These are phyloP conservation scores for Nephelium lappaceum DNA, from an alignment of 345 rosid species.

Conservation along the genomic window DNA sequence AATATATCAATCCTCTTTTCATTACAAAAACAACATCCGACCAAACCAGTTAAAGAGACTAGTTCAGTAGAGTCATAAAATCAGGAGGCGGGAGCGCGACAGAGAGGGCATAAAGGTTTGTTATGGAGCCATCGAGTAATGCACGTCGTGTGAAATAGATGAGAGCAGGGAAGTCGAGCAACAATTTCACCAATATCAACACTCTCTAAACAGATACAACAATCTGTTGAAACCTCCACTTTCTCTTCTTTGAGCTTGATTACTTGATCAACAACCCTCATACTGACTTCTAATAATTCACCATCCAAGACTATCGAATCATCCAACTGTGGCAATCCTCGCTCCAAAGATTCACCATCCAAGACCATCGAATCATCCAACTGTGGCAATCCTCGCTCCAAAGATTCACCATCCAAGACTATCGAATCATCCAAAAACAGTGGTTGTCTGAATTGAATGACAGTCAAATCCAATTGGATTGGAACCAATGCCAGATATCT, in stretches of 20 bases:
- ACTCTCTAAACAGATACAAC: background rate
- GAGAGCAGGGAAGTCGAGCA: background rate
- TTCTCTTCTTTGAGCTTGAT: background rate
- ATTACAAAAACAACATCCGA: too few species aligned
- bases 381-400: background rate
- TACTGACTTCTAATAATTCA: too few species aligned
- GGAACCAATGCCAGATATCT: background rate
- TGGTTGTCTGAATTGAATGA: background rate
- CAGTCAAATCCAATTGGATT: background rate
- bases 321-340: too few species aligned
- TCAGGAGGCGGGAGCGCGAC: background rate
- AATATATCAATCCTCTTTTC: too few species aligned
- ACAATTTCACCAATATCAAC: background rate
- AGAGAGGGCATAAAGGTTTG: background rate
- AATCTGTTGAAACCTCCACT: background rate
- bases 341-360: background rate
- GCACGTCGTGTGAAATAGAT: background rate
- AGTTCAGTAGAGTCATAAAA: background rate
- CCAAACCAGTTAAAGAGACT: too few species aligned
- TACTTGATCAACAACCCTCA: too few species aligned
- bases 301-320: too few species aligned
- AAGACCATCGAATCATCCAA: background rate
- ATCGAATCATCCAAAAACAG: background rate
- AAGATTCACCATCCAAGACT: background rate
- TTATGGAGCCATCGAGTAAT: background rate